A percentile compares a stretch with the other conserved stretches of the same genome.
Evolutionary conservation across 108 stramenopile species (phyloP).

Genomic region (Epithemia pelagica): DNA sequence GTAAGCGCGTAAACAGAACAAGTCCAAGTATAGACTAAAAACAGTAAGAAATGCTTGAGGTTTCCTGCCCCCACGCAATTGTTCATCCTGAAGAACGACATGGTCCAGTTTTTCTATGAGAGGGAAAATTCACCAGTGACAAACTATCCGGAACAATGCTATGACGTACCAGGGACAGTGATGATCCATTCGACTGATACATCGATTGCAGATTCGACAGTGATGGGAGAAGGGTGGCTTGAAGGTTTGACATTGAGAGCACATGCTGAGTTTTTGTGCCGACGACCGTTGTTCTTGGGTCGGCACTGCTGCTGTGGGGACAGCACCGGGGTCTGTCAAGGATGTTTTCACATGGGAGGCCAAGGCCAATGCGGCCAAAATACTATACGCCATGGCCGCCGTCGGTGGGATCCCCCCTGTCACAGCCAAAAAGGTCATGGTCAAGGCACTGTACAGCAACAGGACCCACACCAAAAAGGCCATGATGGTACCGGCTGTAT

Average conservation of each 20-base stretch:
- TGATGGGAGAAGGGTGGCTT: slow-evolving; percentile 96
- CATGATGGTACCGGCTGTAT: slow-evolving; percentile 88
- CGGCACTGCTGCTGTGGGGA: slow-evolving; percentile 79
- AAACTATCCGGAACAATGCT: neutral
- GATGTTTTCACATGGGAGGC: slow-evolving; percentile 90
- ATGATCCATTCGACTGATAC: slow-evolving; percentile 91
- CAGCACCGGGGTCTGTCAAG: slow-evolving; percentile 93
- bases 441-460: slow-evolving; percentile 64
- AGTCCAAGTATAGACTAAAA: slow-evolving; percentile 88
- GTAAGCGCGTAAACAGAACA: slow-evolving; percentile 73
- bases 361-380: slow-evolving; percentile 69
- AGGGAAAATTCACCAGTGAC: neutral
- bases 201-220: slow-evolving; percentile 96
- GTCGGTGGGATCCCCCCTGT: slow-evolving; percentile 60
- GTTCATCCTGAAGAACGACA: slow-evolving; percentile 94
- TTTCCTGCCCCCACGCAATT: slow-evolving; percentile 94
- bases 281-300: slow-evolving; percentile 62
- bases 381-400: slow-evolving; percentile 52
- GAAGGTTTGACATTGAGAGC: slow-evolving; percentile 94
- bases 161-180: slow-evolving; percentile 10
- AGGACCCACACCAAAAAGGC: slow-evolving; percentile 77
- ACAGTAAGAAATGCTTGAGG: slow-evolving; percentile 95
- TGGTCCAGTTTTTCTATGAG: neutral
- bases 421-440: slow-evolving; percentile 64
- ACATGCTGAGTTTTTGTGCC: slow-evolving; percentile 61